These are phyloP conservation scores for Saraca asoca DNA, from an alignment of 331 rosid species.

Conservation along the genomic window DNA sequence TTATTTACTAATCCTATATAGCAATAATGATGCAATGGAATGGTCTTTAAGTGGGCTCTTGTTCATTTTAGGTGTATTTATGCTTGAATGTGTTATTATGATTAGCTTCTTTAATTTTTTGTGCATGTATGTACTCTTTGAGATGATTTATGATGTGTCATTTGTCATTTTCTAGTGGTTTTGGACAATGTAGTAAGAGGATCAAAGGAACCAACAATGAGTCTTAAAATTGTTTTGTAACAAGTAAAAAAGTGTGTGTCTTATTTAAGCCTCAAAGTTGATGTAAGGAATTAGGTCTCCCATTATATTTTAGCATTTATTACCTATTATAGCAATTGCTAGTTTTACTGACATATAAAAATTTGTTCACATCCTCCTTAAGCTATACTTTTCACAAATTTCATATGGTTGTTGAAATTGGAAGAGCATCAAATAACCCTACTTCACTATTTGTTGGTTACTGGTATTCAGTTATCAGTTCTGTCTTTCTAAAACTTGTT, in stretches of 20 bases:
- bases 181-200: not conserved
- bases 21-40: too few species aligned
- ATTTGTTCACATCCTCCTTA: not conserved
- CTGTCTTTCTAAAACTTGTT: not conserved
- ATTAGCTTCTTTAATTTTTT: too few species aligned
- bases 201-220: not conserved
- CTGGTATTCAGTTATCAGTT: not conserved
- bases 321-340: not conserved
- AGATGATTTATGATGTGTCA: too few species aligned
- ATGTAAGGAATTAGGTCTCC: conserved; percentile 5
- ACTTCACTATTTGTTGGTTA: not conserved
- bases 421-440: not conserved
- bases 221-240: not conserved
- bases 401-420: not conserved
- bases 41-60: not conserved
- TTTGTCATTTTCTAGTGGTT: not conserved
- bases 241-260: not conserved
- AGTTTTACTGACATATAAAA: conserved; percentile 2
- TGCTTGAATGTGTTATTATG: too few species aligned
- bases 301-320: not conserved
- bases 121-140: too few species aligned
- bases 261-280: not conserved
- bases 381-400: too few species aligned
- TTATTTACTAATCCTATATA: too few species aligned
- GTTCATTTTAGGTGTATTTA: too few species aligned